Evolutionary conservation across 2,329 filamentous ascomycete species (phyloP).

Genomic region (Diplodia corticola): DNA sequence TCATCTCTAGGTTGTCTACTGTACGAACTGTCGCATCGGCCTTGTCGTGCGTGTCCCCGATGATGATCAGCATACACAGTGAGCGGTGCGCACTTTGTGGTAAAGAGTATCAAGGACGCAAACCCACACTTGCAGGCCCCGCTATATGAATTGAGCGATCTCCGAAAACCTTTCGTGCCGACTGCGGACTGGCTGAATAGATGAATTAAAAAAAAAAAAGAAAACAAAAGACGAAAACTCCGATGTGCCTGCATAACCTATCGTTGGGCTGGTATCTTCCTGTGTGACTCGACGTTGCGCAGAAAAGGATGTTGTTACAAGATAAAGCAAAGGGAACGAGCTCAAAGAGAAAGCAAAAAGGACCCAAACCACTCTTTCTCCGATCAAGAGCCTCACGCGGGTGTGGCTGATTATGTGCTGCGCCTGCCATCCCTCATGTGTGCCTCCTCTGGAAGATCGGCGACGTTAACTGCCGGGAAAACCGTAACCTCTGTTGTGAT

Average conservation of each 20-base stretch:
- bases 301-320: neutral
- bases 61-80: conserved; percentile 8
- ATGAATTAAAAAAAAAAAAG: neutral
- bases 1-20: conserved; percentile 3
- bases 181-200: neutral
- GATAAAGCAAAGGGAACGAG: neutral
- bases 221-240: neutral
- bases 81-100: neutral
- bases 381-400: neutral
- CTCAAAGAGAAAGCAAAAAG: neutral
- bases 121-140: neutral
- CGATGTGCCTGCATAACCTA: neutral
- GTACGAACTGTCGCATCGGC: neutral
- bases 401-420: neutral
- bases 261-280: conserved; percentile 9
- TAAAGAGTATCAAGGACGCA: neutral
- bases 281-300: neutral
- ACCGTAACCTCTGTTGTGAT: conserved; percentile 17
- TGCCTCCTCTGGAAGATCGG: neutral
- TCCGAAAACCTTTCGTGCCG: neutral
- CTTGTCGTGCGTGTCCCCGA: neutral
- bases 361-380: neutral
- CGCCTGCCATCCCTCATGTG: neutral
- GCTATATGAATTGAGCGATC: neutral
- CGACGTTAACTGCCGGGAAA: neutral